Base-by-base conservation (phyloP, 306 rosid species). In the Dalbergia cochinchinensis region DNA sequence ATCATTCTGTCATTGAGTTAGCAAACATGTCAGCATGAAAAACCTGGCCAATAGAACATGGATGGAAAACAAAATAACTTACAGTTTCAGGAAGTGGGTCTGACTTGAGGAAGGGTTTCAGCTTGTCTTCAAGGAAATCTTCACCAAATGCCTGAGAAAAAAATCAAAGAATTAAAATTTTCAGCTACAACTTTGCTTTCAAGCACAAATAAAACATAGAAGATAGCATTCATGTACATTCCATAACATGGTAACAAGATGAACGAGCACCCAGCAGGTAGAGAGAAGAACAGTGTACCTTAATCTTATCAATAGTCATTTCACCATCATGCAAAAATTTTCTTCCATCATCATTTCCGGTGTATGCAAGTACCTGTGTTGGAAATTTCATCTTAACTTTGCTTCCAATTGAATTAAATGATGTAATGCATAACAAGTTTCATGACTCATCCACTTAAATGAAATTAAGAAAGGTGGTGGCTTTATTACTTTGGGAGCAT, bases 11-110 rank as follows among this genome's bases (percentile, higher is more conserved):
- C 73, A 81, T 41, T 45, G 48, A 41, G 72, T 26, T 5, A 54
- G 53, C 31, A 20, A 60, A 70, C 22, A 14, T 20, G 60, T 83
- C 61, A 77, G 78, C 10, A 26, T 22, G 18, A 78, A 71, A 78
- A 73, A n/a, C 15, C 34, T 20, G 61, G 35, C 53, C 19, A 16
- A 51, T 39, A 47, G n/a, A 59, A 84, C 26, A 66, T 62, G 57
- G 58, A 45, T 12, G 71, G 64, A 55, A 69, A 53, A 77, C 41
- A 67, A 69, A 63, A 65, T 53, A 83, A 75, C 97, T 85, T 84
- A 96, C 98, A 54, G 85, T 89, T 84, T 89, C 96, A 5, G 99
- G 99, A 87, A 95, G 80, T 44, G 97, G 98, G 63, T 95, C 99
- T 1, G 98, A 95, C 87, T 93, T 95, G 55, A 57, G 90, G 85